phyloP scores from a whole-genome alignment of 805 yeast genomes.

The Komagataella pseudopastoris region DNA sequence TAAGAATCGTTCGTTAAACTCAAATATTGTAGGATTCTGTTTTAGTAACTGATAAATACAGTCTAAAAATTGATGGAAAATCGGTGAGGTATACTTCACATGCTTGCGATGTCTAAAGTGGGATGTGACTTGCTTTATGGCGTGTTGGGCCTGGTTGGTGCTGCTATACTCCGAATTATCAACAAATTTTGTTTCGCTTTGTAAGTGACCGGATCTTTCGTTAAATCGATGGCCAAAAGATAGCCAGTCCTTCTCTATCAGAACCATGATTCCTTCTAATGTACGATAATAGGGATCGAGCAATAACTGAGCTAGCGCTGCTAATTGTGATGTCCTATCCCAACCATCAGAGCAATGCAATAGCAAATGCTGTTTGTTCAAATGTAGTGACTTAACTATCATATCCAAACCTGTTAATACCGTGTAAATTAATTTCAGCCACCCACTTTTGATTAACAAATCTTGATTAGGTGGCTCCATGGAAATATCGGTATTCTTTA shows the following conservation, averaged over 20 bases:
- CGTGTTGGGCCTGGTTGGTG: conserved; percentile 24
- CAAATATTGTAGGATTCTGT: conserved; percentile 64
- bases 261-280: conserved; percentile 68
- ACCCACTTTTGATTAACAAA: conserved; percentile 49
- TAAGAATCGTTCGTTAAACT: conserved; percentile 79
- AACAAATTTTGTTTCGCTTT: conserved; percentile 34
- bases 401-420: conserved; percentile 66
- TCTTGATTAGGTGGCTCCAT: conserved; percentile 33
- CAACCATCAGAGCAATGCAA: conserved; percentile 98
- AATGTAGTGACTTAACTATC: conserved; percentile 68
- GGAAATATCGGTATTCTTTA: conserved; percentile 56
- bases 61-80: conserved; percentile 89
- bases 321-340: conserved; percentile 91
- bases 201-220: conserved; percentile 71
- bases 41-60: conserved; percentile 67
- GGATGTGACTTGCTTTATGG: conserved; percentile 35
- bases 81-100: conserved; percentile 65
- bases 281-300: conserved; percentile 87
- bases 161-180: conserved; percentile 23
- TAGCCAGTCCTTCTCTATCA: conserved; percentile 91
- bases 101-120: conserved; percentile 34
- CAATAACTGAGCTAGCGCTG: conserved; percentile 74
- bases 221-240: conserved; percentile 87
- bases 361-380: conserved; percentile 69
- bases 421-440: conserved; percentile 64